Base-by-base conservation (phyloP, 768 basidiomycete genomes). In the Calvatia gigantea region DNA sequence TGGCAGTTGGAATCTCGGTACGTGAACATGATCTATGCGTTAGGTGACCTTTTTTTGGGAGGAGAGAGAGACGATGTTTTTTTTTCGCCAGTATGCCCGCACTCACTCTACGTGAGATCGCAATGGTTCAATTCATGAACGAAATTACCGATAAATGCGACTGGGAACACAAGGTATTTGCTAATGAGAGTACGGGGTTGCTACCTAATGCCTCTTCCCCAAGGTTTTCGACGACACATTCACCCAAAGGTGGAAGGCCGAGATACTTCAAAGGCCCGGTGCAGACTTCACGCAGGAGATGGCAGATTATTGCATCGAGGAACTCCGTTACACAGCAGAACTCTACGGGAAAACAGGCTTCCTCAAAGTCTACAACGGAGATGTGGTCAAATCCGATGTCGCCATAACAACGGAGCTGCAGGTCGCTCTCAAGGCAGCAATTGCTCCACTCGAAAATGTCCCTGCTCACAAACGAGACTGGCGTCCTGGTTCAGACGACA, bases 401-500 rank as follows among this genome's bases (percentile, higher is more conserved):
- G 63, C 67, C n/a, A 59, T 73, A n/a, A 54, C 70, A 2, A 31
- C 29, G 3, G 31, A 53, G 3, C 29, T 68, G 28, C 55, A 51
- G 12, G 41, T 54, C 21, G 50, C 33, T 23, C 62, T 73, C 6
- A 60, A 64, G 12, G 32, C 56, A 1, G 69, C 58, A 3, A 62
- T 65, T 6, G 27, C 42, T 8, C 41, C 62, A 8, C 70, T 78
- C 15, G 74, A 77, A 54, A 58, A 70, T 47, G 64, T 72, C 1
- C 68, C 72, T 0, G 67, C 68, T 2, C 56, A 62, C 0, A 21
- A 67, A 51, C 67, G 68, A 27, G 76, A 79, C 60, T 79, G 77
- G 77, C 76, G 77, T 58, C 77, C 76, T 2, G 67, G 69, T 7
- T 73, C 74, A 1, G 62, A 77, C 52, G 60, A 65, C 4, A 71